Conservation (phyloP, 768 basidiomycete genomes). For the Lactarius quietus region DNA sequence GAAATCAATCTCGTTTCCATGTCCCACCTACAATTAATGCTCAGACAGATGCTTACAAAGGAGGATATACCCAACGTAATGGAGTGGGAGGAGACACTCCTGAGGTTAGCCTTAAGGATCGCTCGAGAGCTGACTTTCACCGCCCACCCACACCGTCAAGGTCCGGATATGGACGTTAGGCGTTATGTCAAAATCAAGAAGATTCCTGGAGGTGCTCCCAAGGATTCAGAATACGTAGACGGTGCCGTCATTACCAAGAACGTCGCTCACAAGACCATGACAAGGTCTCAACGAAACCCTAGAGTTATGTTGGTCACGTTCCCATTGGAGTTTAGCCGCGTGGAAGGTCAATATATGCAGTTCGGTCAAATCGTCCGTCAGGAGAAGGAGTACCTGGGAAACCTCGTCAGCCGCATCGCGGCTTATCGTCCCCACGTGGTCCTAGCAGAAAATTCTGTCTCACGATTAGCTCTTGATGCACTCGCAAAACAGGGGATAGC, state of each 20-base stretch:
- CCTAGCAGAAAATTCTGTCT: slow-evolving; percentile 88
- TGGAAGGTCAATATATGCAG: slow-evolving; percentile 89
- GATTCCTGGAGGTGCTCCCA: slow-evolving; percentile 89
- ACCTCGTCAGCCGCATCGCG: slow-evolving; percentile 85
- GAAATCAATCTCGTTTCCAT: slow-evolving; percentile 84
- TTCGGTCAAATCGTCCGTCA: slow-evolving; percentile 89
- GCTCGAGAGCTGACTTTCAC: slow-evolving; percentile 84
- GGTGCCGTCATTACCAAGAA: slow-evolving; percentile 98
- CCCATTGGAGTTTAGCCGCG: slow-evolving; percentile 88
- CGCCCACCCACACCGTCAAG: slow-evolving; percentile 63
- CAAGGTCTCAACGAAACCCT: slow-evolving; percentile 74
- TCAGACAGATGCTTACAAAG: slow-evolving; percentile 83
- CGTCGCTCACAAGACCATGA: slow-evolving; percentile 94
- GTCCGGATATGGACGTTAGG: slow-evolving; percentile 92
- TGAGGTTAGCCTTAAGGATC: slow-evolving; percentile 79
- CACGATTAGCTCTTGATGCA: slow-evolving; percentile 83
- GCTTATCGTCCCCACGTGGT: slow-evolving; percentile 90
- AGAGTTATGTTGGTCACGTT: slow-evolving; percentile 96
- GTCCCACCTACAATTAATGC: slow-evolving; percentile 85
- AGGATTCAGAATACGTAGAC: slow-evolving; percentile 94
- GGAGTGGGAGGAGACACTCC: slow-evolving; percentile 86
- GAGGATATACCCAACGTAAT: slow-evolving; percentile 77
- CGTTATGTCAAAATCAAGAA: slow-evolving; percentile 98
- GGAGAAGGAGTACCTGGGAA: slow-evolving; percentile 89
- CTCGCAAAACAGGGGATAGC: slow-evolving; percentile 83